Percentiles rank a stretch among this genome's conserved stretches.
Evolutionary conservation across 805 yeast genomes (phyloP).

Genomic region (Sugiyamaella floridensis): DNA sequence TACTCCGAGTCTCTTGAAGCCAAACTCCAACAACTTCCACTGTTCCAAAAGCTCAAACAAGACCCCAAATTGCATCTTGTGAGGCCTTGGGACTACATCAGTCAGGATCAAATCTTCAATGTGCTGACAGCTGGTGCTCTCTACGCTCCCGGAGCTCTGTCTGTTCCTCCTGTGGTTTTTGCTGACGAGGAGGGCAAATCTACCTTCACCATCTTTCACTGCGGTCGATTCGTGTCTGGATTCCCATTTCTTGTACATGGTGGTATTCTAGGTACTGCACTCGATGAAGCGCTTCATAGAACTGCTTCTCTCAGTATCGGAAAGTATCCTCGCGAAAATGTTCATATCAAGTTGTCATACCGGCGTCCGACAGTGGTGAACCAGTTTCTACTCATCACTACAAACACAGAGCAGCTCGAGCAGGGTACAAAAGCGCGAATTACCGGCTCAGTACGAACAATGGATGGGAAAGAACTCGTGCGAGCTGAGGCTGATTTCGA

Average conservation of each 20-base stretch:
- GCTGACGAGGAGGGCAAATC: constrained; percentile 50
- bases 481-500: constrained; percentile 14
- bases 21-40: neutral
- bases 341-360: constrained; percentile 40
- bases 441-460: constrained; percentile 44
- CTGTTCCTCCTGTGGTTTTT: constrained; percentile 65
- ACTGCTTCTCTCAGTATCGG: constrained; percentile 16
- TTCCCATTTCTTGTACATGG: constrained; percentile 87
- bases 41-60: constrained; percentile 1
- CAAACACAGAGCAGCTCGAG: constrained; percentile 33
- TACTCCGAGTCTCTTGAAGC: constrained; percentile 3
- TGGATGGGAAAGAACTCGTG: constrained; percentile 50
- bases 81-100: constrained; percentile 7
- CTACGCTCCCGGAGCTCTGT: constrained; percentile 69
- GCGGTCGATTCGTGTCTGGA: constrained; percentile 75
- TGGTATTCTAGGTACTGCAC: constrained; percentile 72
- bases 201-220: constrained; percentile 60
- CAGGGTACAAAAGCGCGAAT: constrained; percentile 6
- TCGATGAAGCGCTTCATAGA: constrained; percentile 58
- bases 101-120: neutral
- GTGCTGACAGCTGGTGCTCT: constrained; percentile 46
- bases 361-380: constrained; percentile 70
- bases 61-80: constrained; percentile 1
- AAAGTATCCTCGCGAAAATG: constrained; percentile 10
- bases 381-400: constrained; percentile 62